Evolutionary conservation across 768 basidiomycete genomes (phyloP).

Genomic region (Imleria badia): DNA sequence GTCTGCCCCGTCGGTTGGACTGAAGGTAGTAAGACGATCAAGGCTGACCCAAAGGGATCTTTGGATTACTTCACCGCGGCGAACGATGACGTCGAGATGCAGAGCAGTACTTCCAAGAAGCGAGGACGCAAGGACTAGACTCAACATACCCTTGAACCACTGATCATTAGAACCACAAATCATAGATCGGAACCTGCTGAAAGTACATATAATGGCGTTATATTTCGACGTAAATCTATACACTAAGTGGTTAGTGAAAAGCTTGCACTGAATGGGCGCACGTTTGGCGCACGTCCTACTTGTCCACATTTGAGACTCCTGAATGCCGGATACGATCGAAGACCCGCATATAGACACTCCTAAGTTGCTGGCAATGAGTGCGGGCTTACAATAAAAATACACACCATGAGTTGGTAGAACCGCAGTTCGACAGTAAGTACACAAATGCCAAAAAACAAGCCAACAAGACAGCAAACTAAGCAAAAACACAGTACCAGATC

Average conservation of each 20-base stretch:
- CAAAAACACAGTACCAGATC: neutral
- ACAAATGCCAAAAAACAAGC: neutral
- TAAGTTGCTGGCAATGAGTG: no score
- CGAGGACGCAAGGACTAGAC: constrained; percentile 53
- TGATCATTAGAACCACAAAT: neutral
- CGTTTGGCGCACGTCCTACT: no score
- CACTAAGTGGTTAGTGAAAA: neutral
- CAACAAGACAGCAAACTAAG: neutral
- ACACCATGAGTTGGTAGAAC: no score
- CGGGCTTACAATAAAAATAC: no score
- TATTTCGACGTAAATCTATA: neutral
- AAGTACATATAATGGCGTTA: constrained; percentile 1
- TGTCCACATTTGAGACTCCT: no score
- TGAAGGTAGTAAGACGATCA: constrained; percentile 79
- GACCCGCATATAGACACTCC: no score
- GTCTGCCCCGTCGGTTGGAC: constrained; percentile 93
- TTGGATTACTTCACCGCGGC: constrained; percentile 66
- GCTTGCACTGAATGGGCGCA: no score
- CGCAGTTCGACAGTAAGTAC: no score
- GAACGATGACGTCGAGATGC: constrained; percentile 27
- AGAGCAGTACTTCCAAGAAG: constrained; percentile 52
- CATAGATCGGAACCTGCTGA: neutral
- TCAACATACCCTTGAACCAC: neutral
- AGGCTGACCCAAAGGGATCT: constrained; percentile 69
- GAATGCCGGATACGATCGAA: no score